Percentiles rank a stretch among this genome's conserved stretches.
Conservation (phyloP, 805 yeast species). For the Candida dendrica region DNA sequence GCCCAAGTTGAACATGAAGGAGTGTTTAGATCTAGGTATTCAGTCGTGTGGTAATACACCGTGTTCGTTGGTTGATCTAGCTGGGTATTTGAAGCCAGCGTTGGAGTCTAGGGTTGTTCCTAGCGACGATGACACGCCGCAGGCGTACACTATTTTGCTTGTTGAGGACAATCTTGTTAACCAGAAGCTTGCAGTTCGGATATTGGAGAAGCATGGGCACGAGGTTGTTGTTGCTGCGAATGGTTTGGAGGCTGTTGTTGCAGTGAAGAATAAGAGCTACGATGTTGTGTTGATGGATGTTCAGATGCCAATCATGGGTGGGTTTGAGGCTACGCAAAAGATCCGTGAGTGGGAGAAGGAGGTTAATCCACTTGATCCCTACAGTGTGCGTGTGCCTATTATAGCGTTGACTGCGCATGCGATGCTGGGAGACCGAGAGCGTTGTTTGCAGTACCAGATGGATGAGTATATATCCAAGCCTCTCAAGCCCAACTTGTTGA, state of each 20-base stretch:
- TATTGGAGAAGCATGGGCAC: constrained; percentile 81
- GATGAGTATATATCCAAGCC: constrained; percentile 89
- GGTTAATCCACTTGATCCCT: constrained; percentile 60
- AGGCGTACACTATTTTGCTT: constrained; percentile 62
- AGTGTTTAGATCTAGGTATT: constrained; percentile 79
- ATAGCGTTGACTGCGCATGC: constrained; percentile 92
- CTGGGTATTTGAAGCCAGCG: constrained; percentile 79
- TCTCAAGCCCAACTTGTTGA: constrained; percentile 65
- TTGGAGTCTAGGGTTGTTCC: constrained; percentile 77
- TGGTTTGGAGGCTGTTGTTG: constrained; percentile 76
- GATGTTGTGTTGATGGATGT: constrained; percentile 90
- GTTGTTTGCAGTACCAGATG: constrained; percentile 84
- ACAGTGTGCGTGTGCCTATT: constrained; percentile 74
- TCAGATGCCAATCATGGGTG: constrained; percentile 94
- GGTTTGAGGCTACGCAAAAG: constrained; percentile 83
- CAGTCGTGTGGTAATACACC: constrained; percentile 87
- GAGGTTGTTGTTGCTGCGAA: constrained; percentile 79
- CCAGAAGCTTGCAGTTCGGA: constrained; percentile 81
- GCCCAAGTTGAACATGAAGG: constrained; percentile 71
- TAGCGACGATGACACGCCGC: constrained; percentile 70
- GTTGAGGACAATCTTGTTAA: constrained; percentile 88
- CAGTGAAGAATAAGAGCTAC: constrained; percentile 56
- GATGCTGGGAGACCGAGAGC: constrained; percentile 86
- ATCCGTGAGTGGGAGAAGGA: constrained; percentile 85
- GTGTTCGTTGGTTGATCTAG: constrained; percentile 73